A percentile compares a stretch with the other conserved stretches of the same genome.
Evolutionary conservation across 148 eudicot genomes (phyloP).

Genomic region (Hydrangea macrophylla): DNA sequence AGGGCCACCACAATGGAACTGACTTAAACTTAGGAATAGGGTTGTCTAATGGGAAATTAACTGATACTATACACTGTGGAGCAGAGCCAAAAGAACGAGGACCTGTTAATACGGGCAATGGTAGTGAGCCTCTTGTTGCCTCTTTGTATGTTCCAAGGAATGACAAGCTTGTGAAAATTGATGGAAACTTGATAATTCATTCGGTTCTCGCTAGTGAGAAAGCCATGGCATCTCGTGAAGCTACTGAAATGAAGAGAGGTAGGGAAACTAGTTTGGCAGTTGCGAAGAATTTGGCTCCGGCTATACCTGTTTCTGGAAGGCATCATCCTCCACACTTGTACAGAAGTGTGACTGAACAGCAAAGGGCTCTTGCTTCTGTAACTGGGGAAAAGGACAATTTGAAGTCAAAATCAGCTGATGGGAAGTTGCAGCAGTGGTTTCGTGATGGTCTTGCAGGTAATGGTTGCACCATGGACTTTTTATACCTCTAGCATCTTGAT

Average conservation of each 20-base stretch:
- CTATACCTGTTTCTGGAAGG: conserved; percentile 48
- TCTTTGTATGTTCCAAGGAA: conserved; percentile 91
- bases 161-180: conserved; percentile 91
- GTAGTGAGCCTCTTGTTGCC: conserved; percentile 78
- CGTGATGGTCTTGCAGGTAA: conserved; percentile 94
- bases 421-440: conserved; percentile 84
- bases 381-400: conserved; percentile 34
- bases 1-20: conserved; percentile 34
- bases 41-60: conserved; percentile 17
- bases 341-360: conserved; percentile 40
- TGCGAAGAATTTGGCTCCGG: conserved; percentile 41
- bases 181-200: conserved; percentile 94
- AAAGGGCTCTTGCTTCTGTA: conserved; percentile 69
- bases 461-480: not conserved
- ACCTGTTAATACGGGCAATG: conserved; percentile 34
- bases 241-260: conserved; percentile 23
- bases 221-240: conserved; percentile 41
- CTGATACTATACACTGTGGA: conserved; percentile 17
- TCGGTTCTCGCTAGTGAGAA: conserved; percentile 91
- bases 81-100: conserved; percentile 9
- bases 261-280: conserved; percentile 68
- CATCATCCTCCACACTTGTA: conserved; percentile 49
- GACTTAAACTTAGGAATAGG: conserved; percentile 25
- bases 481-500: no score
- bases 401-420: conserved; percentile 52